phyloP scores from a whole-genome alignment of 2,329 filamentous ascomycete genomes.

The Elsinoe ampelina region DNA sequence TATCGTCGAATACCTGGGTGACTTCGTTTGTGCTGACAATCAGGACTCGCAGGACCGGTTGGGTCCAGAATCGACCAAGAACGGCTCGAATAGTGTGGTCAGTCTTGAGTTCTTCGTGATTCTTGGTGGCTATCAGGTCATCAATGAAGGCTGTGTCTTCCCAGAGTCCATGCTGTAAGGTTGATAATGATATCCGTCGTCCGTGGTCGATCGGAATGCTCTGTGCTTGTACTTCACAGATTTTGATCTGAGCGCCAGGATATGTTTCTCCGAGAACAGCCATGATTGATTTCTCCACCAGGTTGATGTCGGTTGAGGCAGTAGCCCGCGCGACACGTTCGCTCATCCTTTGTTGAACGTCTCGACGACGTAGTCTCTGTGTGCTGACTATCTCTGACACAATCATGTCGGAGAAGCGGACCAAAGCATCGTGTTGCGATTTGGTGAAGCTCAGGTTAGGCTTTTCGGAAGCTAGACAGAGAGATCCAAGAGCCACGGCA shows the following conservation, averaged over 20 bases:
- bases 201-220: constrained; percentile 24
- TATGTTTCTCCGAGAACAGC: constrained; percentile 28
- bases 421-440: constrained; percentile 27
- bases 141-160: constrained; percentile 36
- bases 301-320: constrained; percentile 13
- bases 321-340: constrained; percentile 27
- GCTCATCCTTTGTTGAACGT: constrained; percentile 31
- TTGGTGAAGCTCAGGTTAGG: constrained; percentile 26
- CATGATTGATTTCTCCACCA: constrained; percentile 24
- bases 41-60: constrained; percentile 27
- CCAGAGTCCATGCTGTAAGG: constrained; percentile 35
- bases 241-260: constrained; percentile 25
- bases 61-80: constrained; percentile 29
- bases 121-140: constrained; percentile 29
- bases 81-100: constrained; percentile 31
- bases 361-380: constrained; percentile 31
- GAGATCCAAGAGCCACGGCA: constrained; percentile 33
- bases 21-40: constrained; percentile 35
- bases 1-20: constrained; percentile 38
- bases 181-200: constrained; percentile 21
- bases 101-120: constrained; percentile 26
- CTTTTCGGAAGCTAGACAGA: constrained; percentile 36
- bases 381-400: constrained; percentile 35
- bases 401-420: constrained; percentile 33
- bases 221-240: constrained; percentile 22